A percentile compares a stretch with the other conserved stretches of the same genome.
Evolutionary conservation across 176 grass and related monocot genomes (phyloP).

Genomic region (Poa pratensis): DNA sequence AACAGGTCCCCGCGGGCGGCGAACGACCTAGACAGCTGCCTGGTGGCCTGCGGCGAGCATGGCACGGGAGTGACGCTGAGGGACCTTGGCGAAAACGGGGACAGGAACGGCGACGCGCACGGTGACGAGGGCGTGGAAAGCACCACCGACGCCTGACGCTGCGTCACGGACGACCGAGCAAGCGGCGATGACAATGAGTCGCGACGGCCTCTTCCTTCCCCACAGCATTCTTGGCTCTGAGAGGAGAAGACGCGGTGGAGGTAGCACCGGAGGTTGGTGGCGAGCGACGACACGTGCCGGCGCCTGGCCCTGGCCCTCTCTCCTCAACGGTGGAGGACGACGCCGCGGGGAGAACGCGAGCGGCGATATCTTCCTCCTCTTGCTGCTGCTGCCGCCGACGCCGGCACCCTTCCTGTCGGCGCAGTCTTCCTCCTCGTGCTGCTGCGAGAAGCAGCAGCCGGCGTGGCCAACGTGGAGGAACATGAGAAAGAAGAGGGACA

Average conservation of each 20-base stretch:
- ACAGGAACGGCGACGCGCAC: slow-evolving; percentile 42
- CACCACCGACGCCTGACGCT: slow-evolving; percentile 34
- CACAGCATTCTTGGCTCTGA: neutral
- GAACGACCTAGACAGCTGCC: slow-evolving; percentile 57
- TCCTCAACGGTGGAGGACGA: slow-evolving; percentile 23
- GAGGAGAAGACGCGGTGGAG: slow-evolving; percentile 61
- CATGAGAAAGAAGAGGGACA: slow-evolving; percentile 67
- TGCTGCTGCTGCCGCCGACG: slow-evolving; percentile 32
- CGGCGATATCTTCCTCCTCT: slow-evolving; percentile 82
- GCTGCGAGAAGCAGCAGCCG: slow-evolving; percentile 65
- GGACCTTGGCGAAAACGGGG: slow-evolving; percentile 40
- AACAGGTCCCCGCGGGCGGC: slow-evolving; percentile 55
- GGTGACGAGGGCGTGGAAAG: slow-evolving; percentile 55
- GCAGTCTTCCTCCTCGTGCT: slow-evolving; percentile 34
- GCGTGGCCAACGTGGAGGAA: slow-evolving; percentile 61
- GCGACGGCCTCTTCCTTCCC: slow-evolving; percentile 17
- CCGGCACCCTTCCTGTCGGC: neutral
- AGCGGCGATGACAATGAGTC: slow-evolving; percentile 41
- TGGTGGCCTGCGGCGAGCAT: slow-evolving; percentile 26
- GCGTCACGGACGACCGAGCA: slow-evolving; percentile 37
- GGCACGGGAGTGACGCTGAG: slow-evolving; percentile 39
- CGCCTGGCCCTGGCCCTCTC: slow-evolving; percentile 9
- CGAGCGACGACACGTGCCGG: slow-evolving; percentile 44
- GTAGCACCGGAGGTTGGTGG: slow-evolving; percentile 47
- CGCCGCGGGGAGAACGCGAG: slow-evolving; percentile 37